Evolutionary conservation across 805 yeast species (phyloP).

Genomic region (Candida tammaniensis): DNA sequence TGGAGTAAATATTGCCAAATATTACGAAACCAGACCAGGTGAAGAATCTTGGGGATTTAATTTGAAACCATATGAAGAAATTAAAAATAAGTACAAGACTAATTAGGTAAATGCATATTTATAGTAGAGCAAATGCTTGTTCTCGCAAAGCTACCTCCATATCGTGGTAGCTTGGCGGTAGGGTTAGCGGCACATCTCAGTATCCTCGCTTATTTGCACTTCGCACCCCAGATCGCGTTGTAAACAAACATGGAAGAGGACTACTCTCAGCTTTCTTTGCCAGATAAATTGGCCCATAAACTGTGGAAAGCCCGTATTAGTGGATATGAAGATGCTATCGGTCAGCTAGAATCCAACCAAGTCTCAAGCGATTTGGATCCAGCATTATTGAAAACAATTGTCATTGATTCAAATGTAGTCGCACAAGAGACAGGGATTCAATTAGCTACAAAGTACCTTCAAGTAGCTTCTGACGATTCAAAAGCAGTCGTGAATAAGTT

Average conservation of each 20-base stretch:
- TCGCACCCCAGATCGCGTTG: slow-evolving; percentile 4
- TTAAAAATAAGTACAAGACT: slow-evolving; percentile 33
- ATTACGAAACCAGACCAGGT: slow-evolving; percentile 55
- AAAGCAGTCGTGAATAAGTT: too few relatives aligned
- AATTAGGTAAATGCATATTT: neutral
- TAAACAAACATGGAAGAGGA: slow-evolving; percentile 32
- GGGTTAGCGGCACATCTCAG: neutral
- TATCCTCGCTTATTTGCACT: neutral
- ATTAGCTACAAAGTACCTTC: slow-evolving; percentile 51
- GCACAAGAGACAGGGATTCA: slow-evolving; percentile 83
- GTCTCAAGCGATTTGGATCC: slow-evolving; percentile 50
- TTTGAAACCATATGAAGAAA: slow-evolving; percentile 52
- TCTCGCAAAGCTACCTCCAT: neutral
- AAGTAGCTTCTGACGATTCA: too few relatives aligned
- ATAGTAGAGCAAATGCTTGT: neutral
- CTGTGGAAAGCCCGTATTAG: slow-evolving; percentile 83
- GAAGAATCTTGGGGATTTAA: slow-evolving; percentile 57
- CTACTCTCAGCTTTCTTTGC: slow-evolving; percentile 58
- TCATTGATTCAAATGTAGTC: slow-evolving; percentile 80
- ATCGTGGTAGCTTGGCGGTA: neutral
- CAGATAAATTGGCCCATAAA: slow-evolving; percentile 64
- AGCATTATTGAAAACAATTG: slow-evolving; percentile 53
- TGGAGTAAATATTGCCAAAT: slow-evolving; percentile 66
- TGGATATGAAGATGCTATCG: slow-evolving; percentile 70
- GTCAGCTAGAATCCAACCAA: slow-evolving; percentile 52